Base-by-base conservation (phyloP, 2,329 filamentous ascomycete species). In the Phaeosphaeriaceae sp. region DNA sequence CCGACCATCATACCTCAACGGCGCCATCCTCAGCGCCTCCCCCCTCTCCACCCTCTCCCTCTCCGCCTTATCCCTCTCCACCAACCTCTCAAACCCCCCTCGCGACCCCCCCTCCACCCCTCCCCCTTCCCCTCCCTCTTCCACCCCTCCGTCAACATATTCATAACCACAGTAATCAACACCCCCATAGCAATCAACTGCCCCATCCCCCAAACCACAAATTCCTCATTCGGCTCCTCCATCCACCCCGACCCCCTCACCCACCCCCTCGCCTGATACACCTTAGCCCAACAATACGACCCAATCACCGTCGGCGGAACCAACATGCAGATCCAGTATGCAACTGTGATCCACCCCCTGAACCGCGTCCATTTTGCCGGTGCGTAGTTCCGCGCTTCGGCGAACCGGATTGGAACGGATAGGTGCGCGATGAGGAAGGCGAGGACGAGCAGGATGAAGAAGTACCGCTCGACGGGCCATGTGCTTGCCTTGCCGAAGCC, bases 121-220 rank as follows among this genome's bases (percentile, higher is more conserved):
- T n/a, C 26, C 41, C 52, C 51, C 34, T 46, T 46, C 6, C 18
- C 21, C 17, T 40, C 36, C 37, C 44, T 46, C 18, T 26, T 35
- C 20, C 30, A 34, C 13, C 20, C 8, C 15, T 41, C 44, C 17
- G 44, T 40, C 18, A 46, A 21, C 30, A 46, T 36, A 15, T 40
- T 46, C 34, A 40, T 40, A 12, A 46, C 9, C 5, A 46, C 36
- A 6, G 44, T 40, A 13, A 46, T 35, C 29, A 46, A 15, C 3
- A 46, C 37, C 4, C 44, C 44, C 18, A 41, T 39, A 15, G 44
- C 44, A 26, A 46, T 46, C 18, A 46, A 29, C 29, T 46, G 44
- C 9, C 29, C 18, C 17, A 36, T 18, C 21, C 40, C 36, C 44
- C 44, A 46, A 4, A 41, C 35, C 13, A 41, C 33, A 20, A 40